Conservation (phyloP, 257 asterid genomes). For the Plantago ovata region DNA sequence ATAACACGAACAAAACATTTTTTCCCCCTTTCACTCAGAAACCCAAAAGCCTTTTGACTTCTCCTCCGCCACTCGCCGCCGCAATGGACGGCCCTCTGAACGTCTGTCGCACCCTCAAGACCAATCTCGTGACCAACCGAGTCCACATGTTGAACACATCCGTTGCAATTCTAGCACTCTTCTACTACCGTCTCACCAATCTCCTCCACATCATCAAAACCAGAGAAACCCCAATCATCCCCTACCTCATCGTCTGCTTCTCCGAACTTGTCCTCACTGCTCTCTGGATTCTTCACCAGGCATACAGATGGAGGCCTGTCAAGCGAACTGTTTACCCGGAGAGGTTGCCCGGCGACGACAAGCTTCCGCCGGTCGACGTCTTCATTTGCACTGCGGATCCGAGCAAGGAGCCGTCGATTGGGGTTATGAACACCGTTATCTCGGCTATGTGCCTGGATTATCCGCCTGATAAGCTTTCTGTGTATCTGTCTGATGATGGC, state of each 20-base stretch:
- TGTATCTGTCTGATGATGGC: conserved; percentile 52
- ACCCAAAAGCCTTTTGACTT: background rate
- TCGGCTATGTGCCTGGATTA: conserved; percentile 52
- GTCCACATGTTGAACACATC: conserved; percentile 32
- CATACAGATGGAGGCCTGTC: conserved; percentile 31
- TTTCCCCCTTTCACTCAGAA: background rate
- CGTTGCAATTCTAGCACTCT: conserved; percentile 33
- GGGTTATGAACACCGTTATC: conserved; percentile 51
- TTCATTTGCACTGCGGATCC: conserved; percentile 55
- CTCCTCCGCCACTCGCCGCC: background rate
- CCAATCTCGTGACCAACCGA: conserved; percentile 32
- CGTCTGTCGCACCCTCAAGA: conserved; percentile 23
- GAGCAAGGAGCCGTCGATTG: conserved; percentile 44
- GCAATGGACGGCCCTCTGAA: conserved; percentile 28
- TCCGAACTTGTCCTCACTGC: conserved; percentile 38
- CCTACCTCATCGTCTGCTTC: conserved; percentile 24
- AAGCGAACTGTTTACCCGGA: conserved; percentile 29
- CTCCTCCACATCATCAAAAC: conserved; percentile 9
- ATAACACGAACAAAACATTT: no score
- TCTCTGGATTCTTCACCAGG: conserved; percentile 34
- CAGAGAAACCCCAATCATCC: conserved; percentile 23
- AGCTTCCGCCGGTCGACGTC: conserved; percentile 42
- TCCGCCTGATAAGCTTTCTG: conserved; percentile 44
- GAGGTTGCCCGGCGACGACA: conserved; percentile 30
- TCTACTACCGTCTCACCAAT: conserved; percentile 36